Evolutionary conservation across 1,139 yeast genomes (phyloP).

Genomic region (Hemisphaericaspora xylanilytica): DNA sequence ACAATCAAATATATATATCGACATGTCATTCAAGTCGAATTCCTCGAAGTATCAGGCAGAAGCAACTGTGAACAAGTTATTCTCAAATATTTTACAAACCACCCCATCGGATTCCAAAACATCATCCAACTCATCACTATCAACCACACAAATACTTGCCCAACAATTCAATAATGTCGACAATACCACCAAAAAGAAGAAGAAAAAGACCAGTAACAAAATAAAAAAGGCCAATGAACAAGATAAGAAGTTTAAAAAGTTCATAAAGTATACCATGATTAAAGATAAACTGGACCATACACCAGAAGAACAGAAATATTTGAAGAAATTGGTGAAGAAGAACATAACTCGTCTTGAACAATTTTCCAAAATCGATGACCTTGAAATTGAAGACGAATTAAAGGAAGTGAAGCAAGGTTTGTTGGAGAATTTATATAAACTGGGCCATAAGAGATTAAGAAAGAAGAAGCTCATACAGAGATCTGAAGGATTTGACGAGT

Average conservation of each 20-base stretch:
- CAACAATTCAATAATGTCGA: constrained; percentile 10
- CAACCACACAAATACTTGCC: constrained; percentile 23
- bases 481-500: constrained; percentile 25
- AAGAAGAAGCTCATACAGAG: constrained; percentile 23
- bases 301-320: constrained; percentile 45
- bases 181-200: constrained; percentile 27
- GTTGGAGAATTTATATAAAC: constrained; percentile 26
- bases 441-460: constrained; percentile 22
- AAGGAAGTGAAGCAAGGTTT: constrained; percentile 36
- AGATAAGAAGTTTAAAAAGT: constrained; percentile 42
- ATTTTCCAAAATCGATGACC: constrained; percentile 44
- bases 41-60: constrained; percentile 35
- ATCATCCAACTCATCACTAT: constrained; percentile 9
- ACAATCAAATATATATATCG: neutral
- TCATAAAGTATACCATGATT: constrained; percentile 52
- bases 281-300: constrained; percentile 36
- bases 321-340: constrained; percentile 47
- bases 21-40: constrained; percentile 30
- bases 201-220: constrained; percentile 26
- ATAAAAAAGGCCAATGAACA: constrained; percentile 35
- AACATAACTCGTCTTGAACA: constrained; percentile 49
- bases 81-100: constrained; percentile 43
- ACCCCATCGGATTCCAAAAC: constrained; percentile 10
- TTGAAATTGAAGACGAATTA: constrained; percentile 44
- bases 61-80: constrained; percentile 41